Evolutionary conservation across 148 eudicot species (phyloP), one percentile per base, ranked within the genome.

Genomic region (Silene conica): DNA sequence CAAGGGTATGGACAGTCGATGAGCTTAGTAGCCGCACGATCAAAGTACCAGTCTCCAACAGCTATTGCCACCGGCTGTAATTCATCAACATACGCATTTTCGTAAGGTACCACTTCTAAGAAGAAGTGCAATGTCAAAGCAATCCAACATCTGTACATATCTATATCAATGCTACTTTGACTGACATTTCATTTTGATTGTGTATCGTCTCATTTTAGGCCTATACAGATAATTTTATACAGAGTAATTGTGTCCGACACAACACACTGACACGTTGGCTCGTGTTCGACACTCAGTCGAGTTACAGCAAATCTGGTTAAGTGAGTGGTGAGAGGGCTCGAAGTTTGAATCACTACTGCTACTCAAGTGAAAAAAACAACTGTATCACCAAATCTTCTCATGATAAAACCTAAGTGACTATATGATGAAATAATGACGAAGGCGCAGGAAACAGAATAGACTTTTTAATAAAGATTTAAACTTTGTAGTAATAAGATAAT

Each of bases 1-100:
- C 97, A 94, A 3, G 98, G 98, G 73, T 94, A 91, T 6, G 93
- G 79, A 63, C 98, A 94, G 71, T 94, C 98, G 12, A 90, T 82
- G 60, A 83, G 80, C 80, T 85, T 88, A 16, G 77, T 55, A 8
- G 71, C 70, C n/a, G 79, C 45, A 52, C 97, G 84, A 62, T 87
- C 90, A 25, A 89, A 94, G 71, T 78, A 92, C 98, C 97, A 94
- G 78, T 94, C 96, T 67, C 98, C 98, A 19, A 90, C 89, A 18
- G 97, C 87, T 71, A 85, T 61, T 12, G 98, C 86, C 70, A 83
- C 86, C 11, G 82, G 80, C 85, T 83, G 83, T 71, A 73, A 79
- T 55, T 9, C 8, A 22, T 43, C 0, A 56, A 77, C 7, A 8
- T 22, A n/a, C 10, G 5, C 38, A 25, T 19, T 71, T 46, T n/a